Conservation (phyloP, 2,329 filamentous ascomycete species). For the Hymenoscyphus linearis region DNA sequence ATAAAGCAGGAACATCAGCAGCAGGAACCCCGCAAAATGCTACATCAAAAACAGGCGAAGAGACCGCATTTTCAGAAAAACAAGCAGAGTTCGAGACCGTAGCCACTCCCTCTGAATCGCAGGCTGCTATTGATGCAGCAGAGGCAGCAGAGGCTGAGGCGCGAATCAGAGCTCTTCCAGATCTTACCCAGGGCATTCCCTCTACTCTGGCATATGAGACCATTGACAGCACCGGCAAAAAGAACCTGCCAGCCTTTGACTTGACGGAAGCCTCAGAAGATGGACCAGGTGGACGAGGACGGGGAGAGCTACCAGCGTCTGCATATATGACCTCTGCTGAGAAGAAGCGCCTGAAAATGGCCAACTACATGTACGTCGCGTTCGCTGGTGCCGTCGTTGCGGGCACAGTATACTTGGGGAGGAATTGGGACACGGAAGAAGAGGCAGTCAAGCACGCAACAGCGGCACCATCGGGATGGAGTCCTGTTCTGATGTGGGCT, state of each 20-base stretch:
- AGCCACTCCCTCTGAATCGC: constrained; percentile 27
- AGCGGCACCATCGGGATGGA: constrained; percentile 77
- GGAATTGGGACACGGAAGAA: constrained; percentile 75
- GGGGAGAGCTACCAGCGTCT: constrained; percentile 65
- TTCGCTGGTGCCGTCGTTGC: constrained; percentile 48
- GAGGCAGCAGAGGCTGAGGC: constrained; percentile 38
- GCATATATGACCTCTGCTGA: constrained; percentile 91
- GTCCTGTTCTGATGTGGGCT: constrained; percentile 68
- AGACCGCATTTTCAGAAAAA: constrained; percentile 19
- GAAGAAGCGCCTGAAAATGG: constrained; percentile 68
- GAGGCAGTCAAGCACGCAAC: constrained; percentile 60
- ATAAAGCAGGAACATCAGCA: constrained; percentile 19
- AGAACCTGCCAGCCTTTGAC: constrained; percentile 36
- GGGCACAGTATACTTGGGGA: constrained; percentile 64
- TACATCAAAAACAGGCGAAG: constrained; percentile 12
- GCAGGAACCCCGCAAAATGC: constrained; percentile 16
- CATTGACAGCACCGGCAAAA: constrained; percentile 34
- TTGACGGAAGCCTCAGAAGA: constrained; percentile 40
- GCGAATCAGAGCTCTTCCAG: constrained; percentile 68
- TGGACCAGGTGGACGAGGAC: constrained; percentile 45
- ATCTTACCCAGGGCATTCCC: constrained; percentile 90
- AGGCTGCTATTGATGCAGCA: constrained; percentile 36
- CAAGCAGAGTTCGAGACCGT: constrained; percentile 32
- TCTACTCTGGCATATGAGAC: constrained; percentile 82
- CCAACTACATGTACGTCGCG: constrained; percentile 67